Conservation (phyloP, 2,329 filamentous ascomycete species). For the Neopestalotiopsis rosae region DNA sequence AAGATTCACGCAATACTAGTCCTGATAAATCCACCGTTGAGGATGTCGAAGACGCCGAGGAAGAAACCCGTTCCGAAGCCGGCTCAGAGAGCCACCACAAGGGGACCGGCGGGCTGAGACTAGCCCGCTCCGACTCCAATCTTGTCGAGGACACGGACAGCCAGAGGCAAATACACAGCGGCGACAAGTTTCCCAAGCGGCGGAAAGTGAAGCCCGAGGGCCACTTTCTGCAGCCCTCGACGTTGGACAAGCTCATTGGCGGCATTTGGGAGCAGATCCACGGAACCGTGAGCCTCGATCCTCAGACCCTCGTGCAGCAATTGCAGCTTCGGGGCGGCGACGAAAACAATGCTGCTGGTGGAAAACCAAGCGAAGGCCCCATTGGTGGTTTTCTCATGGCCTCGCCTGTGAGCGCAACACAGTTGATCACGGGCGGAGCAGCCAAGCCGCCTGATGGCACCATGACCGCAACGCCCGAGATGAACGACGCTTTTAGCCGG, state of each 20-base stretch:
- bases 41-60: not conserved
- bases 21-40: not conserved
- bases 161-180: slow-evolving; percentile 31
- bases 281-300: slow-evolving; percentile 34
- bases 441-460: not conserved
- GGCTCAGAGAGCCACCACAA: slow-evolving; percentile 16
- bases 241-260: slow-evolving; percentile 36
- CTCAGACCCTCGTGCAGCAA: slow-evolving; percentile 34
- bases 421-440: not conserved
- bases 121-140: slow-evolving; percentile 22
- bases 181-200: slow-evolving; percentile 28
- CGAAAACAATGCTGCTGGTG: slow-evolving; percentile 19
- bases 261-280: slow-evolving; percentile 42
- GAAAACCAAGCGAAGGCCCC: slow-evolving; percentile 3
- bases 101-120: slow-evolving; percentile 26
- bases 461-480: not conserved
- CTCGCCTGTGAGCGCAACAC: slow-evolving; percentile 12
- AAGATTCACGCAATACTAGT: not conserved
- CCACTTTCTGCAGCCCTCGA: slow-evolving; percentile 30
- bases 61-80: not conserved
- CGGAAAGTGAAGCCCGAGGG: slow-evolving; percentile 34
- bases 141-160: slow-evolving; percentile 30
- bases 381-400: slow-evolving; percentile 16
- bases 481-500: slow-evolving; percentile 32
- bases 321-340: slow-evolving; percentile 26